Percentiles rank a stretch among this genome's conserved stretches.
Evolutionary conservation across 352 stramenopile genomes (phyloP).

Genomic region (Blastocystis sp.): DNA sequence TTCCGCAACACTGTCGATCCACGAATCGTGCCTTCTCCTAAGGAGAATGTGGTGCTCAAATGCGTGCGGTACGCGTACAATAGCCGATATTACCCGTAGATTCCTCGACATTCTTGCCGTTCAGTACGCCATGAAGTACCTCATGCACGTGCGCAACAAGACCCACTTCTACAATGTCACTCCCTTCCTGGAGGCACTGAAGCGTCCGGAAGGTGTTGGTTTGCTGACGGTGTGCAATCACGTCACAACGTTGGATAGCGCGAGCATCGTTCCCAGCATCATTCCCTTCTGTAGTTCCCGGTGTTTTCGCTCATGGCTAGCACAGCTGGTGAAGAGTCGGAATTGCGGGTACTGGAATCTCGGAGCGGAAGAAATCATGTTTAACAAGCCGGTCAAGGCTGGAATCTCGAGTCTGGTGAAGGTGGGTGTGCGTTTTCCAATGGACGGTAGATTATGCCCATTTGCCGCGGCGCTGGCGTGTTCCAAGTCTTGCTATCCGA

Average conservation of each 20-base stretch:
- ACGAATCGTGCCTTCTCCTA: slow-evolving; percentile 11
- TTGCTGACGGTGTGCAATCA: slow-evolving; percentile 68
- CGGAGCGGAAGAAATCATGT: slow-evolving; percentile 60
- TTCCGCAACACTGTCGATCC: slow-evolving; percentile 49
- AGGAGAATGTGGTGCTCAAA: slow-evolving; percentile 46
- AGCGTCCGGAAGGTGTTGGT: slow-evolving; percentile 62
- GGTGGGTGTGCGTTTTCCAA: neutral
- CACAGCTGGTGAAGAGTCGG: neutral
- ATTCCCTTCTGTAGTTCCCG: neutral
- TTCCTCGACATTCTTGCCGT: slow-evolving; percentile 31
- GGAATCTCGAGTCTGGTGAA: slow-evolving; percentile 32
- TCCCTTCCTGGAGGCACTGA: slow-evolving; percentile 3
- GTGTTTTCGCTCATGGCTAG: neutral
- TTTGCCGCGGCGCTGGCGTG: slow-evolving; percentile 33
- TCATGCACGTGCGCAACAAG: slow-evolving; percentile 33
- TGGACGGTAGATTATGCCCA: slow-evolving; percentile 37
- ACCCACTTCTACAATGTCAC: slow-evolving; percentile 19
- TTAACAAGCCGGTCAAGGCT: slow-evolving; percentile 10
- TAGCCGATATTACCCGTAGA: neutral
- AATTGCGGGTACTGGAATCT: slow-evolving; percentile 65
- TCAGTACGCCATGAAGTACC: slow-evolving; percentile 31
- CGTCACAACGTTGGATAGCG: slow-evolving; percentile 47
- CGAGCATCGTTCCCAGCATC: slow-evolving; percentile 39
- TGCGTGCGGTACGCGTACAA: neutral
- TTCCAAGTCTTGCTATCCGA: slow-evolving; percentile 72